Conservation (phyloP, 2,329 filamentous ascomycete genomes). For the Pestalotiopsis fici region DNA sequence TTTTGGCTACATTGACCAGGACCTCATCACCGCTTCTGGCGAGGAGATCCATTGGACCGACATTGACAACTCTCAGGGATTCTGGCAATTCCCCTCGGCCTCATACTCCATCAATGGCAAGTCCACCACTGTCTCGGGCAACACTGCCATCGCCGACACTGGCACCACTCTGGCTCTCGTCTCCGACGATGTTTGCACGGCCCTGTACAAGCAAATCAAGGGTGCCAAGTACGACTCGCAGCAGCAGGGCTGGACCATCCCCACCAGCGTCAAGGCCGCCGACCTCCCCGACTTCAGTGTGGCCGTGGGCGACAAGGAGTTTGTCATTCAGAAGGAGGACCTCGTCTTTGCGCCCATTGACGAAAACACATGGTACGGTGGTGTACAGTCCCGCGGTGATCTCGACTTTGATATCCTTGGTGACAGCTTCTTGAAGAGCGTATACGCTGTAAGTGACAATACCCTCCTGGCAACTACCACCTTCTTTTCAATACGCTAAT, state of each 20-base stretch:
- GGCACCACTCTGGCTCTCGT: conserved; percentile 70
- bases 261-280: conserved; percentile 48
- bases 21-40: conserved; percentile 54
- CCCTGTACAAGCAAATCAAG: conserved; percentile 65
- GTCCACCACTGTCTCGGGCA: conserved; percentile 48
- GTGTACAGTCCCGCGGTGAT: conserved; percentile 63
- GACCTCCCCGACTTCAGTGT: conserved; percentile 63
- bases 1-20: conserved; percentile 70
- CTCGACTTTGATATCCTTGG: conserved; percentile 65
- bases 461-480: neutral
- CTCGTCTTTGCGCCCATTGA: conserved; percentile 58
- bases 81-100: conserved; percentile 66
- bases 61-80: conserved; percentile 65
- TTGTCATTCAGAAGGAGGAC: conserved; percentile 64
- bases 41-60: conserved; percentile 59
- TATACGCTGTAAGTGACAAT: conserved; percentile 58
- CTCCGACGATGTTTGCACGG: conserved; percentile 59
- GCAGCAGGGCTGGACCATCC: conserved; percentile 67
- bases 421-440: conserved; percentile 63
- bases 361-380: conserved; percentile 58
- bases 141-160: conserved; percentile 71
- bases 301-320: conserved; percentile 61
- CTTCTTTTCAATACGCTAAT: conserved; percentile 1
- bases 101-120: conserved; percentile 60
- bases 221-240: conserved; percentile 56